Conservation (phyloP, 441 rosid genomes). For the Bruguiera hainesii region DNA sequence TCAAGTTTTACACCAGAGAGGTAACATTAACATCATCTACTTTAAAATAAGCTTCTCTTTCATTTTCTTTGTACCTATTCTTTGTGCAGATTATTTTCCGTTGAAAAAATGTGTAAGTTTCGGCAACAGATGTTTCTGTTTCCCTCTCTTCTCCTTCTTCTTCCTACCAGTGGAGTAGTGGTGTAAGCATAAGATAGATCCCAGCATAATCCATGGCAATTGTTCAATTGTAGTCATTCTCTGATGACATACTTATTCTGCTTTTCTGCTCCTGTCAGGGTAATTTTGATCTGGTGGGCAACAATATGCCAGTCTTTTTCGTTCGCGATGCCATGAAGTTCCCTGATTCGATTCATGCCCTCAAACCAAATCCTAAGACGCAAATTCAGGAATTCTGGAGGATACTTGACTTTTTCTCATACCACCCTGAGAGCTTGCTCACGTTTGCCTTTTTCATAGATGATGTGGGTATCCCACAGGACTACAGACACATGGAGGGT, state of each 20-base stretch:
- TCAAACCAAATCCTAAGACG: conserved; percentile 93
- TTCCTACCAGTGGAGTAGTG: too few species aligned
- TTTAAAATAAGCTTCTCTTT: not conserved
- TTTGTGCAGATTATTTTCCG: not conserved
- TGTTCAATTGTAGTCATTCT: not conserved
- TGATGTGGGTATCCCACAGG: conserved; percentile 87
- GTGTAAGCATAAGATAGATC: too few species aligned
- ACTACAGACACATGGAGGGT: conserved; percentile 98
- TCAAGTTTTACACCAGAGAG: conserved; percentile 98
- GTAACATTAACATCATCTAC: conserved; percentile 26
- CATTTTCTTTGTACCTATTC: not conserved
- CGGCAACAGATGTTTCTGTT: too few species aligned
- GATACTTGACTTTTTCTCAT: conserved; percentile 84
- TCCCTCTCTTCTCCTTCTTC: too few species aligned
- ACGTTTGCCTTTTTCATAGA: conserved; percentile 85
- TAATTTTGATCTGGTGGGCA: conserved; percentile 94
- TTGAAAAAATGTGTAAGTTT: too few species aligned
- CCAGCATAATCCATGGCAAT: too few species aligned
- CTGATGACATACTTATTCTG: not conserved
- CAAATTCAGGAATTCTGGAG: conserved; percentile 96
- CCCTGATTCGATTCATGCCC: conserved; percentile 89
- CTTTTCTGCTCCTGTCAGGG: conserved; percentile 47
- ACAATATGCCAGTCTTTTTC: conserved; percentile 94
- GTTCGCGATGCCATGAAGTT: conserved; percentile 92
- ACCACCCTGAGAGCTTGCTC: conserved; percentile 93